Evolutionary conservation across 2,329 filamentous ascomycete genomes (phyloP).

Genomic region (Graphilbum fragrans): DNA sequence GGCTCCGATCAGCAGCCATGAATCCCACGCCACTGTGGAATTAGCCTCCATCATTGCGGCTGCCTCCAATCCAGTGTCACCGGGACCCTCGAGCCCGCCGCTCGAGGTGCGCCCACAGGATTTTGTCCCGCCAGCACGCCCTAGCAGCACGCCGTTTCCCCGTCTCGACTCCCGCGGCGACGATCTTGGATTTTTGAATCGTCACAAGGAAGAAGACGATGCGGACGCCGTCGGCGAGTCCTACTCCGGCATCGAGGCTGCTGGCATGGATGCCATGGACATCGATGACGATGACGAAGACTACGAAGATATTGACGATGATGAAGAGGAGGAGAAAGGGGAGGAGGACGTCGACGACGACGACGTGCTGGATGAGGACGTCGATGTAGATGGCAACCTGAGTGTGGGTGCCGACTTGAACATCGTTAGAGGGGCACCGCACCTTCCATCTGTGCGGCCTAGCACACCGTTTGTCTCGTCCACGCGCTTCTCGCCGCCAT

Average conservation of each 20-base stretch:
- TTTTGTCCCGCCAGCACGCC: conserved; percentile 37
- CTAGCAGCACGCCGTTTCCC: conserved; percentile 49
- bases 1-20: conserved; percentile 15
- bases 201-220: conserved; percentile 19
- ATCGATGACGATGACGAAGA: too few relatives aligned
- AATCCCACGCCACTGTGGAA: conserved; percentile 26
- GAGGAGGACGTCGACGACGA: conserved; percentile 11
- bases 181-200: conserved; percentile 27
- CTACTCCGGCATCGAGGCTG: not conserved
- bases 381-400: not conserved
- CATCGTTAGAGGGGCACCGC: too few relatives aligned
- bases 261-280: too few relatives aligned
- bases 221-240: conserved; percentile 1
- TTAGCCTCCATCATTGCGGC: conserved; percentile 31
- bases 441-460: too few relatives aligned
- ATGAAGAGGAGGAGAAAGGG: too few relatives aligned
- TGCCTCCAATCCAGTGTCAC: conserved; percentile 41
- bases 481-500: too few relatives aligned
- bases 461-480: too few relatives aligned
- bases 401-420: too few relatives aligned
- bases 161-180: conserved; percentile 37
- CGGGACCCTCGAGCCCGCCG: conserved; percentile 39
- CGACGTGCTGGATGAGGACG: conserved; percentile 9
- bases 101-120: conserved; percentile 31
- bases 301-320: too few relatives aligned